Evolutionary conservation across 345 rosid species (phyloP), one percentile per base, ranked within the genome.

Genomic region (Euphorbia tirucalli): DNA sequence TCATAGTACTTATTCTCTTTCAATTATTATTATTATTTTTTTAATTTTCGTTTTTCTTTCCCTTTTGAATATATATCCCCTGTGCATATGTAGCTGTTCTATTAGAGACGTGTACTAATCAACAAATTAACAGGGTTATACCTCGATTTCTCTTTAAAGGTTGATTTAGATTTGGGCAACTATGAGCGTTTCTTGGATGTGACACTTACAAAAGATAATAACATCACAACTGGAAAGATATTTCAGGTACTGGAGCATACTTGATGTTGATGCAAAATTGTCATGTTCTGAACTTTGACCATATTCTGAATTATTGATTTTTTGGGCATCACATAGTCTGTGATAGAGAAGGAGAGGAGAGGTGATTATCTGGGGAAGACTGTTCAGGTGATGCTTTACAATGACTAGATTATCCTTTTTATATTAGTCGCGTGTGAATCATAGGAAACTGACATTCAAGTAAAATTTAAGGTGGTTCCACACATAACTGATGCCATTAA

Each of bases 81-180:
- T 39, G 46, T 64, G 16, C 55, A 9, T 65, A 22, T 55, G 3
- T 62, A 27, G 2, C 16, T 31, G 24, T 41, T 61, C 21, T 46
- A 44, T 49, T 62, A 25, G 35, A 14, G 28, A 14, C 28, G n/a
- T 24, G 49, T 57, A 0, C 32, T 52, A 11, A 64, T 52, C 24
- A 54, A 41, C 77, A 44, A 14, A 50, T 67, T 73, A 64, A 75
- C 63, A 44, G 65, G 75, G 49, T 66, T 31, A 18, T 73, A 24
- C 73, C 21, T 79, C 68, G 70, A 61, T 56, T 72, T 77, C 48
- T 69, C 41, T 72, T 69, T 2, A 55, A 75, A 93, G 98, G 98
- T 93, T n/a, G 97, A 93, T 78, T 83, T 93, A 68, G 98, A 93
- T 83, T 85, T 93, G 88, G 98, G 98, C 44, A 93, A 93, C 82